A percentile compares a stretch with the other conserved stretches of the same genome.
These are phyloP conservation scores for Sphaerulina musiva DNA, from an alignment of 2,329 filamentous ascomycete species.

Conservation along the genomic window DNA sequence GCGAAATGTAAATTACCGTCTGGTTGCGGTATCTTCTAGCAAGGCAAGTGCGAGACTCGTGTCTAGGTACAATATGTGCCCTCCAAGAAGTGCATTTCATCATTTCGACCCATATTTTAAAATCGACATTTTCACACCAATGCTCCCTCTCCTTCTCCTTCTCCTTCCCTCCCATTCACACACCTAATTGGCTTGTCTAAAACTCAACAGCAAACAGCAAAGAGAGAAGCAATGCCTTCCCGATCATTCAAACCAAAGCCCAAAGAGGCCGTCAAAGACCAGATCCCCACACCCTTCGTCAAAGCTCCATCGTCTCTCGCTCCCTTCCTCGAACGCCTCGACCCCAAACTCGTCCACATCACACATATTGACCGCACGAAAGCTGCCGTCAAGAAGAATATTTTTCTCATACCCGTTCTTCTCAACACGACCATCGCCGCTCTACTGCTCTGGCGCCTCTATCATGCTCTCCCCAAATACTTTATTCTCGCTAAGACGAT, in stretches of 20 bases:
- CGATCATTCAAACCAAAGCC: constrained; percentile 1
- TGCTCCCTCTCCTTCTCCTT: neutral
- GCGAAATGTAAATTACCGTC: neutral
- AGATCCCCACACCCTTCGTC: constrained; percentile 54
- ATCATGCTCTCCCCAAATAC: constrained; percentile 66
- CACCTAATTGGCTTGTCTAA: neutral
- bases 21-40: neutral
- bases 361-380: constrained; percentile 72
- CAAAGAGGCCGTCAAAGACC: constrained; percentile 1
- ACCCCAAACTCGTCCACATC: constrained; percentile 69
- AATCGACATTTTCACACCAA: no score
- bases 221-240: neutral
- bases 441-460: constrained; percentile 63
- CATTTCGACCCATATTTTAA: no score
- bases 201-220: neutral
- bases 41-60: neutral
- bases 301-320: constrained; percentile 56
- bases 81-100: neutral
- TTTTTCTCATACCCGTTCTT: constrained; percentile 70
- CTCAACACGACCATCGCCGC: constrained; percentile 65
- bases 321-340: constrained; percentile 61
- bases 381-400: constrained; percentile 66
- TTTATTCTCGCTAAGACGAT: constrained; percentile 57
- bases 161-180: neutral
- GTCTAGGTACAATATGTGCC: neutral